Conservation (phyloP, 2,329 filamentous ascomycete genomes). For the Lasiodiplodia theobromae region DNA sequence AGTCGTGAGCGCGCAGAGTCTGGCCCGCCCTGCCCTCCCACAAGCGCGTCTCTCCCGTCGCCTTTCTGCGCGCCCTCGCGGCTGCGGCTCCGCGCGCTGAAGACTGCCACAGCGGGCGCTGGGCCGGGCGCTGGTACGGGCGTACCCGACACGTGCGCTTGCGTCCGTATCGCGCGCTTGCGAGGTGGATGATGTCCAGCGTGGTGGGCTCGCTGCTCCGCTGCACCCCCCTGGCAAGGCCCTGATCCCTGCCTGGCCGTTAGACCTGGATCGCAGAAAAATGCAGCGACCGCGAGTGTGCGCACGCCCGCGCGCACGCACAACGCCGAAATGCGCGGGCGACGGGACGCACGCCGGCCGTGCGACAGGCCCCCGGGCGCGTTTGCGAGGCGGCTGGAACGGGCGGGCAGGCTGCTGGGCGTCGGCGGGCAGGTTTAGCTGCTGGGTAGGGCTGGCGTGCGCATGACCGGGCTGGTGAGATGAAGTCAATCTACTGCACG, state of each 20-base stretch:
- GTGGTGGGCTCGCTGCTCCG: conserved; percentile 3
- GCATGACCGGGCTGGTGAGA: background rate
- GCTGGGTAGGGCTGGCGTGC: conserved; percentile 1
- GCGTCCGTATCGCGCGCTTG: conserved; percentile 27
- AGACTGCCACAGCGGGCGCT: background rate
- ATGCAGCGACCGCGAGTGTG: background rate
- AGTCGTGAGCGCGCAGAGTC: conserved; percentile 9
- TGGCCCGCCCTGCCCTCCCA: background rate
- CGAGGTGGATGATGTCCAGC: background rate
- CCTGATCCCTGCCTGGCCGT: conserved; percentile 20
- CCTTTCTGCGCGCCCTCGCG: background rate
- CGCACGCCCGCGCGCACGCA: background rate
- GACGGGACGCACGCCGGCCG: background rate
- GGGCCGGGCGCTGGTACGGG: conserved; percentile 10
- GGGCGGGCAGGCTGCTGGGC: conserved; percentile 7
- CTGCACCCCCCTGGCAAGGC: conserved; percentile 1
- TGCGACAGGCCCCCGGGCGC: too few relatives aligned
- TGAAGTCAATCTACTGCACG: background rate
- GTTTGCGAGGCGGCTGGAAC: background rate
- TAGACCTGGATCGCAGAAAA: conserved; percentile 13
- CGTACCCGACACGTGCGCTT: conserved; percentile 8
- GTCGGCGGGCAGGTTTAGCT: background rate
- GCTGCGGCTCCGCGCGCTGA: conserved; percentile 1
- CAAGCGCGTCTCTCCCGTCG: background rate
- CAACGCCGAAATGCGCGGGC: background rate